These are phyloP conservation scores for Saturnispora dispora DNA, from an alignment of 805 yeast species.

Conservation along the genomic window DNA sequence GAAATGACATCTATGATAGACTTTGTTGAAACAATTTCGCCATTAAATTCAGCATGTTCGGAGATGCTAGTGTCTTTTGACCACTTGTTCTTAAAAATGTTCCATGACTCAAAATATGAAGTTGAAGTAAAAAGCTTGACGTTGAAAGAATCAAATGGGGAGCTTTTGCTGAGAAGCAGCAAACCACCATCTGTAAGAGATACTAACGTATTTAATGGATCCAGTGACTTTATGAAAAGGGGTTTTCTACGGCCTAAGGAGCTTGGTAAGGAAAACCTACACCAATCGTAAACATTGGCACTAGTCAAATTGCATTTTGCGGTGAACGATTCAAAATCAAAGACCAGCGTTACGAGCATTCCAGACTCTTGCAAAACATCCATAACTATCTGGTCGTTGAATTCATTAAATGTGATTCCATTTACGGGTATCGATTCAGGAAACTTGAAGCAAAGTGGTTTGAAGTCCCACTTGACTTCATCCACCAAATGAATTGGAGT, in stretches of 20 bases:
- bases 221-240: slow-evolving; percentile 39
- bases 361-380: slow-evolving; percentile 48
- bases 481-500: slow-evolving; percentile 34
- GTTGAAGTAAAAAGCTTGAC: slow-evolving; percentile 43
- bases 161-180: slow-evolving; percentile 38
- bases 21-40: slow-evolving; percentile 17
- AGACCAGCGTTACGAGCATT: slow-evolving; percentile 39
- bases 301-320: slow-evolving; percentile 8
- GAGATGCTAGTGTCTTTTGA: slow-evolving; percentile 2
- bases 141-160: slow-evolving; percentile 14
- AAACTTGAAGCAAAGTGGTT: slow-evolving; percentile 30
- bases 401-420: slow-evolving; percentile 30
- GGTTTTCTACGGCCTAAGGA: slow-evolving; percentile 52
- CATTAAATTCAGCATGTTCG: slow-evolving; percentile 16
- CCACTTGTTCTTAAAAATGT: neutral
- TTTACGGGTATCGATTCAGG: slow-evolving; percentile 30
- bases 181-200: slow-evolving; percentile 74
- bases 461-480: slow-evolving; percentile 27
- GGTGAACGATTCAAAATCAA: slow-evolving; percentile 38
- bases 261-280: slow-evolving; percentile 59
- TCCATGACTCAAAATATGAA: slow-evolving; percentile 28
- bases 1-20: slow-evolving; percentile 17
- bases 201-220: slow-evolving; percentile 39
- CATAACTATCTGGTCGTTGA: slow-evolving; percentile 30
- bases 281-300: slow-evolving; percentile 45